Evolutionary conservation across 169 alveolate genomes (phyloP).

Genomic region (Ichthyophthirius multifiliis): DNA sequence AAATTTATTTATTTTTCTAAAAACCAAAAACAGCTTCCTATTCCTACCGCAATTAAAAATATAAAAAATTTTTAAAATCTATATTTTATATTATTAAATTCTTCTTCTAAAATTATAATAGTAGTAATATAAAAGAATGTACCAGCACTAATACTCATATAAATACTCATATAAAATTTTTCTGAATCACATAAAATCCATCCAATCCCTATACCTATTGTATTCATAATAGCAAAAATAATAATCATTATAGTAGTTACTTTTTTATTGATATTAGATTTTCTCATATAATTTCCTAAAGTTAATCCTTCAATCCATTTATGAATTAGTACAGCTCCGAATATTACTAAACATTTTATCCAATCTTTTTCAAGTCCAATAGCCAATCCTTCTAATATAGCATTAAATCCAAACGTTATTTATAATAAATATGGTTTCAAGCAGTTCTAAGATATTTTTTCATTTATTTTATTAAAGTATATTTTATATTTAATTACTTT

Average conservation of each 20-base stretch:
- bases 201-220: constrained; percentile 62
- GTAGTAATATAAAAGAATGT: constrained; percentile 63
- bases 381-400: constrained; percentile 60
- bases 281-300: constrained; percentile 50
- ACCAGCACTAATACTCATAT: constrained; percentile 59
- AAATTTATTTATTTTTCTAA: no score
- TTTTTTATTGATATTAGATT: constrained; percentile 30
- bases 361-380: constrained; percentile 53
- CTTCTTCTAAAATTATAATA: constrained; percentile 54
- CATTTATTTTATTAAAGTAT: no score
- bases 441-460: no score
- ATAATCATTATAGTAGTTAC: constrained; percentile 46
- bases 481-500: no score
- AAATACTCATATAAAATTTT: constrained; percentile 40
- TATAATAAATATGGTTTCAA: constrained; percentile 52
- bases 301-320: constrained; percentile 70
- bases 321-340: constrained; percentile 56
- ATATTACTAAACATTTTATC: constrained; percentile 43
- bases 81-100: constrained; percentile 51
- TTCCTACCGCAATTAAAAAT: constrained; percentile 42
- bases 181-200: constrained; percentile 58
- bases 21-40: constrained; percentile 26
- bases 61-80: constrained; percentile 42
- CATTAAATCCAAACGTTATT: constrained; percentile 60
- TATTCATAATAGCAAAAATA: constrained; percentile 52